Conservation (phyloP, 768 basidiomycete genomes). For the Psilocybe tampanensis region DNA sequence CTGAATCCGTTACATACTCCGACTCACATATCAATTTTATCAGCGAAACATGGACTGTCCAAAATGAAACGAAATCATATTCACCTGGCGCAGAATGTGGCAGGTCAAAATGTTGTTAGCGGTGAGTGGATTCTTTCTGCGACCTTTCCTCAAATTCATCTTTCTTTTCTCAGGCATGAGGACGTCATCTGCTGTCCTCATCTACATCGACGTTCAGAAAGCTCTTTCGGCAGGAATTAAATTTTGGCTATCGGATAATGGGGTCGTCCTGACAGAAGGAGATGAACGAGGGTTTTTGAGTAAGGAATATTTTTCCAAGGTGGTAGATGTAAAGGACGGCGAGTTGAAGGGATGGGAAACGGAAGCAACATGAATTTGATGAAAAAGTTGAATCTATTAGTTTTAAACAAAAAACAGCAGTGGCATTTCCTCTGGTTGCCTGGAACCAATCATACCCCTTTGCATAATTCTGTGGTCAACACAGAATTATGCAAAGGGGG, state of each 20-base stretch:
- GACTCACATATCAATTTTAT: background rate
- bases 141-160: too few relatives aligned
- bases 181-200: conserved; percentile 71
- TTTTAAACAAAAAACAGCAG: too few relatives aligned
- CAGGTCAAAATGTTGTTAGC: conserved; percentile 68
- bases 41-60: conserved; percentile 74
- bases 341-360: conserved; percentile 35
- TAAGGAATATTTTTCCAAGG: conserved; percentile 68
- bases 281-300: conserved; percentile 61
- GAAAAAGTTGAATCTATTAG: background rate
- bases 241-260: conserved; percentile 83
- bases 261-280: conserved; percentile 87
- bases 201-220: conserved; percentile 77
- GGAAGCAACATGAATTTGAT: conserved; percentile 16
- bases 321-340: conserved; percentile 51
- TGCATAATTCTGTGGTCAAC: too few relatives aligned
- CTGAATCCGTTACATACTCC: background rate
- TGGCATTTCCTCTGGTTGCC: too few relatives aligned
- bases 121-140: conserved; percentile 61
- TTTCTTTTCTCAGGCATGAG: conserved; percentile 69
- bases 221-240: conserved; percentile 69
- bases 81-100: conserved; percentile 83
- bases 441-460: too few relatives aligned
- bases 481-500: too few relatives aligned
- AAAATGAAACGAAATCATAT: conserved; percentile 91